phyloP scores from a whole-genome alignment of 2,329 filamentous ascomycete genomes.

The Hypoxylon sp. region DNA sequence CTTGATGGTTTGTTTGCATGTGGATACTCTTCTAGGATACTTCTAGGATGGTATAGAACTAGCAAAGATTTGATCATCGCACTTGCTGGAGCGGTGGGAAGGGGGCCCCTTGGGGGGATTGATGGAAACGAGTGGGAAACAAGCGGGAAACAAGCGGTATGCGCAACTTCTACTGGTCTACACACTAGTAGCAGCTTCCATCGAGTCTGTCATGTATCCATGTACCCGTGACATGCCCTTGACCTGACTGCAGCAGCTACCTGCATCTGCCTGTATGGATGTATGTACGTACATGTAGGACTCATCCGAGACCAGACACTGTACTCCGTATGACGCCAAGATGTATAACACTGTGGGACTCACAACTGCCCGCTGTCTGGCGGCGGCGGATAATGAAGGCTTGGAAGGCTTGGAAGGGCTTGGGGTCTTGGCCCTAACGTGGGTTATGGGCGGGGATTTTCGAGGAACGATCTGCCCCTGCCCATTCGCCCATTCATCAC shows the following conservation, averaged over 20 bases:
- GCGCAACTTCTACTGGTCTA: slow-evolving; percentile 33
- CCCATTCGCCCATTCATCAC: too few relatives aligned
- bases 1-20: slow-evolving; percentile 42
- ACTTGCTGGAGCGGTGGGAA: slow-evolving; percentile 28
- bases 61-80: slow-evolving; percentile 37
- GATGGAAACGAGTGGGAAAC: too few relatives aligned
- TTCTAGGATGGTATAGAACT: slow-evolving; percentile 34
- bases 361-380: slow-evolving; percentile 25
- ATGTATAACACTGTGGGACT: slow-evolving; percentile 29
- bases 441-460: slow-evolving; percentile 32
- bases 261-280: slow-evolving; percentile 2
- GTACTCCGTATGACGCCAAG: slow-evolving; percentile 18
- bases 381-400: slow-evolving; percentile 44
- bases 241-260: background rate
- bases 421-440: slow-evolving; percentile 36
- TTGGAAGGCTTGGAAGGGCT: slow-evolving; percentile 39
- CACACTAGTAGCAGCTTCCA: slow-evolving; percentile 1
- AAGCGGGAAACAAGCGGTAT: slow-evolving; percentile 38
- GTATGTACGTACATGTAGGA: slow-evolving; percentile 9
- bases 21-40: slow-evolving; percentile 40
- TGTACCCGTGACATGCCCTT: slow-evolving; percentile 8
- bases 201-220: slow-evolving; percentile 10
- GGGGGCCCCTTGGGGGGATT: background rate
- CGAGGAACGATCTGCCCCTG: slow-evolving; percentile 17
- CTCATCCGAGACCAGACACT: slow-evolving; percentile 25